These are phyloP conservation scores for Chalciporus piperatoides DNA, from an alignment of 1,284 basidiomycete genomes.

Conservation along the genomic window DNA sequence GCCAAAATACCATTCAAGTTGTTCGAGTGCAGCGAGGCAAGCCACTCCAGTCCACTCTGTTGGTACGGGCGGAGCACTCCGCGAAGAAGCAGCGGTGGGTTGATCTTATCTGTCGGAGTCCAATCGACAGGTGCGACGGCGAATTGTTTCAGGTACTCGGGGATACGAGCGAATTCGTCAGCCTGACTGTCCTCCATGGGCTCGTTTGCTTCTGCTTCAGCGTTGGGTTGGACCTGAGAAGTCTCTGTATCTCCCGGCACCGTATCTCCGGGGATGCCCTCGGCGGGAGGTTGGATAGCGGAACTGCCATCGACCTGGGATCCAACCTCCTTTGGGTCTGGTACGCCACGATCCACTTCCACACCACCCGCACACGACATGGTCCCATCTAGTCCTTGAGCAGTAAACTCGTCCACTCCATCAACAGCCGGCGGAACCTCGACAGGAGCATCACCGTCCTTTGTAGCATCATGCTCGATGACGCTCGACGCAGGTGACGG, in stretches of 20 bases:
- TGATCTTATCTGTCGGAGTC: slow-evolving; percentile 56
- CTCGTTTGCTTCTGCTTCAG: slow-evolving; percentile 3
- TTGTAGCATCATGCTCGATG: slow-evolving; percentile 24
- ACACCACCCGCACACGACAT: neutral
- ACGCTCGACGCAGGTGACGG: slow-evolving; percentile 33
- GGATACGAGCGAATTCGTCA: slow-evolving; percentile 36
- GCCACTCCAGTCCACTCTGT: slow-evolving; percentile 92
- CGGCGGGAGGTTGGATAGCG: neutral
- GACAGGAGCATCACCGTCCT: slow-evolving; percentile 9
- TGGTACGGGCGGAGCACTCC: slow-evolving; percentile 93
- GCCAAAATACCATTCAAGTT: slow-evolving; percentile 92
- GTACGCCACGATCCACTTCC: neutral
- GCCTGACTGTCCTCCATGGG: slow-evolving; percentile 16
- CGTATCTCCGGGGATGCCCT: neutral
- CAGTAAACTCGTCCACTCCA: neutral
- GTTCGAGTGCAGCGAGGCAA: slow-evolving; percentile 84
- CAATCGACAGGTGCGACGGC: slow-evolving; percentile 67
- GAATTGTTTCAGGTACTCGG: slow-evolving; percentile 60
- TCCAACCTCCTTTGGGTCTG: neutral
- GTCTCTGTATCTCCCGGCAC: neutral
- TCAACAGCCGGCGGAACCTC: neutral
- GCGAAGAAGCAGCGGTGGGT: slow-evolving; percentile 78
- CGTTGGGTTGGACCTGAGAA: neutral
- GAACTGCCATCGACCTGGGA: neutral
- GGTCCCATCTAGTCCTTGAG: neutral